These are phyloP conservation scores for Podospora comata DNA, from an alignment of 495 filamentous ascomycete genomes.

Conservation along the genomic window DNA sequence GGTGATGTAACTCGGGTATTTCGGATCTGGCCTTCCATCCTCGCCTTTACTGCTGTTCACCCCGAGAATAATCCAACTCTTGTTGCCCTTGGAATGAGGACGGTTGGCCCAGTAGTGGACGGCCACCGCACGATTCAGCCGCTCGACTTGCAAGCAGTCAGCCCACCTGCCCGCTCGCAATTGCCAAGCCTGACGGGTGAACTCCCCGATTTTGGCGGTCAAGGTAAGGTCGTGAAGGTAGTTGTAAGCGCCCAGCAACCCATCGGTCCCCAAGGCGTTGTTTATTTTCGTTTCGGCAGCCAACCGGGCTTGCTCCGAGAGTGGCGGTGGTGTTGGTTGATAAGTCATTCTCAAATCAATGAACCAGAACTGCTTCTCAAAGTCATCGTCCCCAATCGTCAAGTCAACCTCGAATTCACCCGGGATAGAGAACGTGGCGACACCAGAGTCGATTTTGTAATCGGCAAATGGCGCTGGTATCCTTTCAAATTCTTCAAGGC, in stretches of 20 bases:
- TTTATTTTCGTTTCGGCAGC: constrained; percentile 71
- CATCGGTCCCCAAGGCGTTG: constrained; percentile 56
- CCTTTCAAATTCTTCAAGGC: constrained; percentile 72
- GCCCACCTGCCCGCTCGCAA: constrained; percentile 71
- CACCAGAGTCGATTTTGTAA: constrained; percentile 71
- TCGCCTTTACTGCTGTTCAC: constrained; percentile 59
- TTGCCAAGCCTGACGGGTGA: constrained; percentile 78
- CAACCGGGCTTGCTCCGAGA: constrained; percentile 57
- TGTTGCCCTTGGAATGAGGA: constrained; percentile 51
- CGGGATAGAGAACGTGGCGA: constrained; percentile 78
- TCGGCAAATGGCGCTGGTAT: constrained; percentile 69
- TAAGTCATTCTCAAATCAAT: constrained; percentile 88
- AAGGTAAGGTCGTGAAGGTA: constrained; percentile 80
- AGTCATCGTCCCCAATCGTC: constrained; percentile 77
- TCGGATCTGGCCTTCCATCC: constrained; percentile 34
- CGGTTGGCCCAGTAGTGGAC: constrained; percentile 85
- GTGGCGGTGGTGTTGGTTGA: constrained; percentile 57
- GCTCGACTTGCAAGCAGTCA: constrained; percentile 67
- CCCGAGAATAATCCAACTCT: constrained; percentile 90
- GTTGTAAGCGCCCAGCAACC: constrained; percentile 74
- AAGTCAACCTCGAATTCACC: constrained; percentile 92
- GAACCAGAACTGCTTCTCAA: constrained; percentile 79
- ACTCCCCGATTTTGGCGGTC: constrained; percentile 79
- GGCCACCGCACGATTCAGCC: constrained; percentile 71
- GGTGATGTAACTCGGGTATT: constrained; percentile 49